Conservation (phyloP, 1,284 basidiomycete genomes). For the Cutaneotrichosporon sp. region DNA sequence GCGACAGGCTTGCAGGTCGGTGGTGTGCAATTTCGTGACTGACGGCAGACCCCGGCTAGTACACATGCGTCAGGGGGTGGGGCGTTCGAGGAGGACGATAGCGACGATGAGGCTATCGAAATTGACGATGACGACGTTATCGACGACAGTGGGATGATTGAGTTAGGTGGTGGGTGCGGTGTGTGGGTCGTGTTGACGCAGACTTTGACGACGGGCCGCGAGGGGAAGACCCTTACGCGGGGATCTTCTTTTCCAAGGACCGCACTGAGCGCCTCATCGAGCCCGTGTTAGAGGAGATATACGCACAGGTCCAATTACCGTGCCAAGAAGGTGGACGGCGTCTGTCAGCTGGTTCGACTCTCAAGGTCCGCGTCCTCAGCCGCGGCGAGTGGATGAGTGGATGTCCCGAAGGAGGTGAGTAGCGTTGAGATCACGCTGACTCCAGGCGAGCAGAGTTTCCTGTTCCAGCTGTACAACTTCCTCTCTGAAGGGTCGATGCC, state of each 20-base stretch:
- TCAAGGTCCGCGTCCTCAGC: constrained; percentile 63
- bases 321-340: neutral
- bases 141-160: constrained; percentile 25
- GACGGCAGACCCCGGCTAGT: neutral
- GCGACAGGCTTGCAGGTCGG: constrained; percentile 7
- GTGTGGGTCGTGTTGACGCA: constrained; percentile 34
- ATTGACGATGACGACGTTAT: constrained; percentile 12
- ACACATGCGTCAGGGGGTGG: neutral
- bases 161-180: constrained; percentile 24
- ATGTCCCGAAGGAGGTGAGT: constrained; percentile 68
- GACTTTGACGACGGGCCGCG: constrained; percentile 31
- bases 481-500: constrained; percentile 60
- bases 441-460: constrained; percentile 70
- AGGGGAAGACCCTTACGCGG: constrained; percentile 72
- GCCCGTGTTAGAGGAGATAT: constrained; percentile 57
- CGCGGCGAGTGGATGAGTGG: constrained; percentile 96
- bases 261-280: constrained; percentile 78
- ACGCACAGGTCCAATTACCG: constrained; percentile 3
- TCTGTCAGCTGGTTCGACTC: too few relatives aligned
- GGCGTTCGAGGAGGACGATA: constrained; percentile 37
- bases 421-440: neutral
- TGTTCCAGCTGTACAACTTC: constrained; percentile 75
- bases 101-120: constrained; percentile 34
- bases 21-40: neutral
- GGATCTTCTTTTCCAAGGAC: constrained; percentile 87